Base-by-base conservation (phyloP, 768 basidiomycete species). In the Dentipellis fragilis region DNA sequence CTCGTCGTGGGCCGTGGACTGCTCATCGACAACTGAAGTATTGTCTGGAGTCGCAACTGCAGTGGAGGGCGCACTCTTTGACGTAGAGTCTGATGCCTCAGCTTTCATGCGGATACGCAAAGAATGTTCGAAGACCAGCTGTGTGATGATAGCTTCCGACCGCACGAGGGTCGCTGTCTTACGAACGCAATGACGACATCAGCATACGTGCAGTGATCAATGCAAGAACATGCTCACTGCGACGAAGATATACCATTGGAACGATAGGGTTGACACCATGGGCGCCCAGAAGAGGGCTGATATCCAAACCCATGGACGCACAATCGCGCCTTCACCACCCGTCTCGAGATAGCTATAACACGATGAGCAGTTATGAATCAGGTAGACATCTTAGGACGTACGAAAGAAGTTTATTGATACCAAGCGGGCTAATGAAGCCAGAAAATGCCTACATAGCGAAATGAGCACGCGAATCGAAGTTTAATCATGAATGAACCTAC, bases 261-360 rank as follows among this genome's bases (percentile, higher is more conserved):
- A 72, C 29, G 69, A 60, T 8, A 84, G 21, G 4, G 76, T 69
- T 11, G 66, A 69, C 10, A 75, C 0, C 4, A 72, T 63, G 11
- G 80, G 78, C 11, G 79, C 80, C 5, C 76, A 49, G 58, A 81
- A 75, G 11, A 83, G 69, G 63, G 70, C 69, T 0, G 68, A 35
- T 12, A 87, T 76, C 85, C 86, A 89, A 7, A 87, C 77, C 80
- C 85, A 87, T 1, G 87, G 87, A 37, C 76, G 75, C 34, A 84
- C 66, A 7, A 67, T 61, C 0, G 82, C 73, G 21, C 67, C 73
- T 55, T 74, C 62, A 3, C 80, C 81, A 11, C 71, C 67, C 2
- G 66, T 74, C 67, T 87, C 84, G 16, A 89, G 67, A 62, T 87
- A 82, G 38, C 78, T 83, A 0, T 29, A 49, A 36, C 35, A 55